Base-by-base conservation (phyloP, 2,329 filamentous ascomycete species). In the Neopestalotiopsis rosae region DNA sequence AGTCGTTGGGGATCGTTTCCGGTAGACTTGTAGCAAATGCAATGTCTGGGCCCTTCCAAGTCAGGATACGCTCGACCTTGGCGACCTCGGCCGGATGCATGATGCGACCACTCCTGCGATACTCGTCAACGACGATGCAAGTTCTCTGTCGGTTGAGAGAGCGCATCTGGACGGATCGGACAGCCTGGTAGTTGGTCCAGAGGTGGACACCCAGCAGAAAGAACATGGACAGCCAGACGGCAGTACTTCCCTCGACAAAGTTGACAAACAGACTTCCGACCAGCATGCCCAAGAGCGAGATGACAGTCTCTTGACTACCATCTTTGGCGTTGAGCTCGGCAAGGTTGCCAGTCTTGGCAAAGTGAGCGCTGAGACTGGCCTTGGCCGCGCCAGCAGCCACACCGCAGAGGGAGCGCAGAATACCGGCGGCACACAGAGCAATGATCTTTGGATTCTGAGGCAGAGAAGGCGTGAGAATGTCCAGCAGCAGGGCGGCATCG, bases 241-340 rank as follows among this genome's bases (percentile, higher is more conserved):
- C 89, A 14, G 85, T 79, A 68, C 90, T 89, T 63, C 91, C 89
- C 65, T 92, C 89, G 28, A 98, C 89, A 71, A 88, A 84, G 42
- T 92, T 92, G 20, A 98, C 93, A 14, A 97, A 90, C 2, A 97
- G 70, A 62, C 91, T 96, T 0, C 96, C 96, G 14, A 88, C 89
- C 65, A 97, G 86, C 88, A 98, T 94, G 2, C 96, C 96, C 42
- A 97, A 71, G 32, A 98, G 85, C 2, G 94, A 95, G 68, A 99
- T 93, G 24, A 97, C 90, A 0, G 95, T 98, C 81, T 98, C 96
- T 82, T 98, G 96, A 72, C 93, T 97, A 13, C 94, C 94, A 78
- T 98, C 95, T 65, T 79, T 91, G 68, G 95, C 95, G 81, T 98
- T 98, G 68, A 99, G 86, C 79, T 98, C 95, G 1, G 94, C 95